These are phyloP conservation scores for Macadamia tetraphylla DNA, from an alignment of 164 flowering plant genomes.

Conservation along the genomic window DNA sequence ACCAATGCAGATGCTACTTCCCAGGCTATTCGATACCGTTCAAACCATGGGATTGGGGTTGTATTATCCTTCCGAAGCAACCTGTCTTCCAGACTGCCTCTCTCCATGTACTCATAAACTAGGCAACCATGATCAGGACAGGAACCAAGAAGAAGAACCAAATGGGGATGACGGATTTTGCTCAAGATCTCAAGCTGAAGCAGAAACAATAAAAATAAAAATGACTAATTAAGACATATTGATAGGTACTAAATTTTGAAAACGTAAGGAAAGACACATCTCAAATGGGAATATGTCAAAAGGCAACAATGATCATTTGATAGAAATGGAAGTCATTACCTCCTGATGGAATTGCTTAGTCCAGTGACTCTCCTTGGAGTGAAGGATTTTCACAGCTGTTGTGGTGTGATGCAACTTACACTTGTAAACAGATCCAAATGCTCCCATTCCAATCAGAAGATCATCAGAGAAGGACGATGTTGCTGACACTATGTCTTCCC, in stretches of 20 bases:
- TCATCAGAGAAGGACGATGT: constrained; percentile 70
- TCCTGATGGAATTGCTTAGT: too few species aligned
- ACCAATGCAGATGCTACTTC: constrained; percentile 80
- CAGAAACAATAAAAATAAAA: too few species aligned
- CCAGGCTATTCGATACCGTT: constrained; percentile 73
- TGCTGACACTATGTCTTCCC: constrained; percentile 77
- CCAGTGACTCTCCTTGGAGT: background rate
- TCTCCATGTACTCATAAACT: too few species aligned
- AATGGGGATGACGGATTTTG: constrained; percentile 27
- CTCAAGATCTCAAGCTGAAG: constrained; percentile 71
- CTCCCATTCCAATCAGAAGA: constrained; percentile 69
- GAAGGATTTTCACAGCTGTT: constrained; percentile 80
- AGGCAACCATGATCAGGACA: constrained; percentile 54
- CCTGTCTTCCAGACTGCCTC: constrained; percentile 23
- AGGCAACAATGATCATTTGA: too few species aligned
- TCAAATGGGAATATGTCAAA: too few species aligned
- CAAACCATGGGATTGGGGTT: constrained; percentile 72
- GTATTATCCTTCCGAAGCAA: constrained; percentile 32
- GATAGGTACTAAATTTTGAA: too few species aligned
- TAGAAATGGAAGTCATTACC: too few species aligned
- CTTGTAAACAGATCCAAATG: constrained; percentile 74
- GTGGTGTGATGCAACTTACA: constrained; percentile 60
- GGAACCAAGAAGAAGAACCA: constrained; percentile 86
- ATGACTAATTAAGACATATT: too few species aligned
- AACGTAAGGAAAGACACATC: constrained; percentile 10